phyloP scores from a whole-genome alignment of 2,329 filamentous ascomycete species.

The Chlorencoelia australis region DNA sequence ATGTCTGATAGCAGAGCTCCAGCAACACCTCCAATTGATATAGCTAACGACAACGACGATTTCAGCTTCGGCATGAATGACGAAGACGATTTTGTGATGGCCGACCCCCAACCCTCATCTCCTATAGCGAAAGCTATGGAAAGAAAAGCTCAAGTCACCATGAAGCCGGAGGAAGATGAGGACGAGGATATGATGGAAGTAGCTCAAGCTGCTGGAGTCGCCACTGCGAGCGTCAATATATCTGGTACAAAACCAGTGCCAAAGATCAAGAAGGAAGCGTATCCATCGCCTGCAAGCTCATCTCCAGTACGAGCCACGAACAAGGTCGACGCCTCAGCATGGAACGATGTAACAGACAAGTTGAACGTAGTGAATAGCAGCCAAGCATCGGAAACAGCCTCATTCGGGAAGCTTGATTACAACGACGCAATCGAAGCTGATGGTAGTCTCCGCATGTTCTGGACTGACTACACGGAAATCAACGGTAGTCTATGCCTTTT shows the following conservation, averaged over 20 bases:
- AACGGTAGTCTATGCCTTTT: slow-evolving; percentile 89
- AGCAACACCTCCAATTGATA: slow-evolving; percentile 36
- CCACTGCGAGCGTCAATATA: slow-evolving; percentile 69
- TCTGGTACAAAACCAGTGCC: slow-evolving; percentile 68
- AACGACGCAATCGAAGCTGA: slow-evolving; percentile 88
- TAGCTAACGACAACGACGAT: slow-evolving; percentile 47
- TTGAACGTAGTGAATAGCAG: slow-evolving; percentile 77
- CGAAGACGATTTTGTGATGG: slow-evolving; percentile 65
- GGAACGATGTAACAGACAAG: slow-evolving; percentile 79
- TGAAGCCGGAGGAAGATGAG: slow-evolving; percentile 56
- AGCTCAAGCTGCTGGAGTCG: slow-evolving; percentile 62
- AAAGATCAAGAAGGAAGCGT: slow-evolving; percentile 60
- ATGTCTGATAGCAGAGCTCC: slow-evolving; percentile 38
- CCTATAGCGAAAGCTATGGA: slow-evolving; percentile 71
- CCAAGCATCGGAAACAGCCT: slow-evolving; percentile 50
- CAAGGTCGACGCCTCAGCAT: slow-evolving; percentile 67
- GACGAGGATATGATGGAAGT: slow-evolving; percentile 83
- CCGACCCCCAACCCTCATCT: slow-evolving; percentile 77
- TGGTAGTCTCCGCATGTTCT: slow-evolving; percentile 88
- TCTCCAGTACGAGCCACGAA: slow-evolving; percentile 58
- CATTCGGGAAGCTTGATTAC: slow-evolving; percentile 71
- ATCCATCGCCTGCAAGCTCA: slow-evolving; percentile 64
- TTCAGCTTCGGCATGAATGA: slow-evolving; percentile 52
- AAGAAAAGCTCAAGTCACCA: slow-evolving; percentile 50
- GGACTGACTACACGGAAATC: slow-evolving; percentile 91